Conservation (phyloP, 495 filamentous ascomycete genomes). For the Stereocaulon alpinum region DNA sequence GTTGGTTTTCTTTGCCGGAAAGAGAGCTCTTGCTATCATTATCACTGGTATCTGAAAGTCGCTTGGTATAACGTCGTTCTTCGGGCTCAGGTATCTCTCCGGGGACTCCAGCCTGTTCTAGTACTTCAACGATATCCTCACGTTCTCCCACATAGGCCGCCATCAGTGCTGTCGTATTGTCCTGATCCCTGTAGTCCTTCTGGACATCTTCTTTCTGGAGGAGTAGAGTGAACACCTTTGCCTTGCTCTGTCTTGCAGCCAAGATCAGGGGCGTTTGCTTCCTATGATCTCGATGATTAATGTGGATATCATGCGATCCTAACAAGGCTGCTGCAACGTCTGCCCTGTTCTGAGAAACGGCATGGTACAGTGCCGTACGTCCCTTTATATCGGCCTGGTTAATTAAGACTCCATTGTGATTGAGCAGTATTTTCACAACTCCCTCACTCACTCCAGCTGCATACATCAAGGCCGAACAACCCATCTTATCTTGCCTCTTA, state of each 20-base stretch:
- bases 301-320: not conserved
- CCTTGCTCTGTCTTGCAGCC: not conserved
- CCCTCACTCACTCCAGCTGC: not conserved
- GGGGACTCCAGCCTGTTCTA: not conserved
- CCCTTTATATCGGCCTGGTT: not conserved
- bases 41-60: too few species aligned
- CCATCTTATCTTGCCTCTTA: too few species aligned
- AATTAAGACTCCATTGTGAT: not conserved
- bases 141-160: not conserved
- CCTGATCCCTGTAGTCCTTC: not conserved
- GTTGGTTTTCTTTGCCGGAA: too few species aligned
- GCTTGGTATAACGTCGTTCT: too few species aligned
- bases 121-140: not conserved
- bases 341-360: not conserved
- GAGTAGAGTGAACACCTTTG: not conserved
- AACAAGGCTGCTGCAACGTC: not conserved
- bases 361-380: not conserved
- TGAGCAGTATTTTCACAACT: not conserved
- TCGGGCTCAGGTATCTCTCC: too few species aligned
- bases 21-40: too few species aligned
- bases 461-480: too few species aligned
- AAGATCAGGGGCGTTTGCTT: not conserved
- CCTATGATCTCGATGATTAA: not conserved
- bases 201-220: not conserved
- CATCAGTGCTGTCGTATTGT: not conserved